Base-by-base conservation (phyloP, 768 basidiomycete species). In the Cyathus striatus region DNA sequence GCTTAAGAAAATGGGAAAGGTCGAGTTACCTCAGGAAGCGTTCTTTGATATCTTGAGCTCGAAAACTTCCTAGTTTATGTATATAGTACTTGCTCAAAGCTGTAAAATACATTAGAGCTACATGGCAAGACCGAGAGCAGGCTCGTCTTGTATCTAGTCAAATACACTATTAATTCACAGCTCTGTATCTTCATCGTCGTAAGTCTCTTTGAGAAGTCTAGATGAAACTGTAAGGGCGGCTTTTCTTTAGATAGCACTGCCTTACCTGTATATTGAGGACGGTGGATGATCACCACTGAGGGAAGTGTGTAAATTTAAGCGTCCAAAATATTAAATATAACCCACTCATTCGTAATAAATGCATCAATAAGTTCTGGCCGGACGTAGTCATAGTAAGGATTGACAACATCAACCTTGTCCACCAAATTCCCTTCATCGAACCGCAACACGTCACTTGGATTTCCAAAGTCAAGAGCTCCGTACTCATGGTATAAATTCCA, bases 321-420 rank as follows among this genome's bases (percentile, higher is more conserved):
- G 23, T 14, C n/a, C 17, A 16, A 24, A n/a, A 23, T 40, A 34
- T 40, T 6, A 40, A 47, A 35, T 18, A 43, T 24, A 20, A 72
- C 94, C 71, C 62, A 97, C 95, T 97, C 90, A 52, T 99, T 98
- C 10, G 93, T 97, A 54, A 99, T 89, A 62, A 90, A 95, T 10
- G 90, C 86, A 57, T 92, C 86, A 43, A 99, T 80, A 49, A 97
- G 65, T 58, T 97, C 93, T 17, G 93, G 93, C 41, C 81, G 76
- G 30, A 99, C 87, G 63, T 95, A 94, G 64, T 99, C 96, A 59
- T 88, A 98, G 60, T 89, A 91, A n/a, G 94, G 93, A 59, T 94
- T 95, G 35, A 94, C 69, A 6, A 95, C 91, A 51, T 96, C 91
- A 12, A 94, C 90, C 51, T 86, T 88, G 49, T 93, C 86, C 32